These are phyloP conservation scores for Plasmodium relictum DNA, from an alignment of 169 alveolate genomes.

Conservation along the genomic window DNA sequence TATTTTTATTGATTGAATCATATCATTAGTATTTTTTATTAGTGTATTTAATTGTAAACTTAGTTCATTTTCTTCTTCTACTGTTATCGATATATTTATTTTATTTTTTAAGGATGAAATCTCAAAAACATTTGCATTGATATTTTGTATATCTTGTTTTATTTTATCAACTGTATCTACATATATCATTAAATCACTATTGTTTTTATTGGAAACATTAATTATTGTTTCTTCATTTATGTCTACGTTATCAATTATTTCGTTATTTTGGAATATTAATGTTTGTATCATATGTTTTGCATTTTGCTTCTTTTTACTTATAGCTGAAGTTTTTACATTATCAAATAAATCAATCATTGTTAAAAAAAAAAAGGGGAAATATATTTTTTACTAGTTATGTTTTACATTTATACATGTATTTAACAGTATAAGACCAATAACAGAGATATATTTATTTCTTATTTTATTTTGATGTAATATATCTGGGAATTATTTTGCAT, in stretches of 20 bases:
- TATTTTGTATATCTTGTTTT: conserved; percentile 48
- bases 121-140: conserved; percentile 24
- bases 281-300: conserved; percentile 37
- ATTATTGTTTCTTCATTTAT: conserved; percentile 42
- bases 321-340: conserved; percentile 24
- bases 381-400: not conserved
- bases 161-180: conserved; percentile 53
- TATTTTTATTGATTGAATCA: conserved; percentile 29
- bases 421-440: too few relatives aligned
- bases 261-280: conserved; percentile 33
- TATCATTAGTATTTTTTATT: conserved; percentile 58
- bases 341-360: conserved; percentile 68
- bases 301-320: conserved; percentile 33
- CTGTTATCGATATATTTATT: conserved; percentile 46
- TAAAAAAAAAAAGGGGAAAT: not conserved
- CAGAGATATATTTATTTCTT: too few relatives aligned
- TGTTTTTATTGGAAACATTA: conserved; percentile 5
- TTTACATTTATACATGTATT: too few relatives aligned
- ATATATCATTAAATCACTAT: conserved; percentile 44
- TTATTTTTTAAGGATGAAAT: conserved; percentile 50
- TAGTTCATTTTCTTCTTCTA: conserved; percentile 76
- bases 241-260: conserved; percentile 23
- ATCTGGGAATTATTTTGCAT: too few relatives aligned
- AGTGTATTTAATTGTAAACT: conserved; percentile 49
- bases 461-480: too few relatives aligned